These are phyloP conservation scores for Bipolaris oryzae DNA, from an alignment of 2,329 filamentous ascomycete species.

Conservation along the genomic window DNA sequence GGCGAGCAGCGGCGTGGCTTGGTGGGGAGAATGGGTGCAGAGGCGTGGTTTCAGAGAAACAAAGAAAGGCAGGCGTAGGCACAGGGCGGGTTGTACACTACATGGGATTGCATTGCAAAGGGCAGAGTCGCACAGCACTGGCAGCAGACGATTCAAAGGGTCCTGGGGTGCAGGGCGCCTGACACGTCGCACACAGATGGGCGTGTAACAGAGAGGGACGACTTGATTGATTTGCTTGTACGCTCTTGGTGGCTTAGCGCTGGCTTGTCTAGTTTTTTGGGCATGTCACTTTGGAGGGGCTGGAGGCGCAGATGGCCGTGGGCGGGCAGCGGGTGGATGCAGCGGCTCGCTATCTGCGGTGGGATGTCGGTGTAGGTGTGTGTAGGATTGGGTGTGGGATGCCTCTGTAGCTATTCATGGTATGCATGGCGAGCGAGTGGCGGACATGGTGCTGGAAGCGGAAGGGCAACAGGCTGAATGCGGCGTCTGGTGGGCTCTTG, in stretches of 20 bases:
- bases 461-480: conserved; percentile 15
- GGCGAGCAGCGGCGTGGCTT: not conserved
- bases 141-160: conserved; percentile 30
- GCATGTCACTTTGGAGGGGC: conserved; percentile 2
- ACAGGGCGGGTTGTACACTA: conserved; percentile 11
- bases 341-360: conserved; percentile 4
- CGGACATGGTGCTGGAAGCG: not conserved
- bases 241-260: not conserved
- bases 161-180: conserved; percentile 38
- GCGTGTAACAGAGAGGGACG: not conserved
- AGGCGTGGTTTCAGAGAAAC: conserved; percentile 16
- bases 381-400: conserved; percentile 6
- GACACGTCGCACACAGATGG: conserved; percentile 8
- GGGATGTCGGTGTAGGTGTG: not conserved
- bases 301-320: conserved; percentile 5
- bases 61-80: not conserved
- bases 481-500: not conserved
- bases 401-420: not conserved
- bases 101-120: conserved; percentile 14
- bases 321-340: not conserved
- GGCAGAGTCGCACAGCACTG: conserved; percentile 35
- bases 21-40: conserved; percentile 10
- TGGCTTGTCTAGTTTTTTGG: not conserved
- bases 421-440: conserved; percentile 5
- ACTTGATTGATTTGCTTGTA: too few species aligned